Percentiles rank a stretch among this genome's conserved stretches.
These are phyloP conservation scores for Hymenoscyphus scutula DNA, from an alignment of 2,329 filamentous ascomycete species.

Conservation along the genomic window DNA sequence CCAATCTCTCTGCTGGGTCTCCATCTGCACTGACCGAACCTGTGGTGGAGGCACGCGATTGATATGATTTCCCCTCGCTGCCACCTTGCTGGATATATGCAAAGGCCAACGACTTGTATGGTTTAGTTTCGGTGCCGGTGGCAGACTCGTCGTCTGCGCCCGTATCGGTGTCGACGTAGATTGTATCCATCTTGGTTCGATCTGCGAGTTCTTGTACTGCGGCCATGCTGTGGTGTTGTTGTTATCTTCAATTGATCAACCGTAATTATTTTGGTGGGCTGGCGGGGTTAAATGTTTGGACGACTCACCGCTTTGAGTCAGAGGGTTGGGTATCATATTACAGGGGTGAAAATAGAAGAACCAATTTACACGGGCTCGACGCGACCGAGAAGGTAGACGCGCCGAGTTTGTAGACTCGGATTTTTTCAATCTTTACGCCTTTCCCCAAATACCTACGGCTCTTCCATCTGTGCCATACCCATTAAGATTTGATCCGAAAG, in stretches of 20 bases:
- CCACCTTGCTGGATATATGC: slow-evolving; percentile 69
- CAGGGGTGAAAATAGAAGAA: slow-evolving; percentile 17
- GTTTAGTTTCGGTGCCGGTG: slow-evolving; percentile 67
- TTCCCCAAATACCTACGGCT: background rate
- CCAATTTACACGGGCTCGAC: slow-evolving; percentile 25
- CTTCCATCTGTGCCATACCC: background rate
- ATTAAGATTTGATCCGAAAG: background rate
- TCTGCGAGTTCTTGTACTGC: slow-evolving; percentile 49
- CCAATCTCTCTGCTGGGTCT: slow-evolving; percentile 60
- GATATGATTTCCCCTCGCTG: slow-evolving; percentile 58
- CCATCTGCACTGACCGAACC: slow-evolving; percentile 59
- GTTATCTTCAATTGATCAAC: slow-evolving; percentile 22
- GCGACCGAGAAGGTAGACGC: slow-evolving; percentile 12
- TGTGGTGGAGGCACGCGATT: slow-evolving; percentile 65
- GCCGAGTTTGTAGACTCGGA: background rate
- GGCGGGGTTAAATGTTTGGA: slow-evolving; percentile 15
- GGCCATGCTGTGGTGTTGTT: slow-evolving; percentile 29
- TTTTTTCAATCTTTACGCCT: background rate
- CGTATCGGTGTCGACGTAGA: slow-evolving; percentile 79
- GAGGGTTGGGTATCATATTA: background rate
- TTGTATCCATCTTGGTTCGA: slow-evolving; percentile 47
- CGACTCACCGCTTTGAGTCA: slow-evolving; percentile 23
- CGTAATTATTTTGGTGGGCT: slow-evolving; percentile 13
- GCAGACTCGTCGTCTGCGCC: slow-evolving; percentile 68
- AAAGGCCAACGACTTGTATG: slow-evolving; percentile 78